A percentile compares a stretch with the other conserved stretches of the same genome.
Conservation (phyloP, 1,284 basidiomycete species). For the Gymnopus androsaceus region DNA sequence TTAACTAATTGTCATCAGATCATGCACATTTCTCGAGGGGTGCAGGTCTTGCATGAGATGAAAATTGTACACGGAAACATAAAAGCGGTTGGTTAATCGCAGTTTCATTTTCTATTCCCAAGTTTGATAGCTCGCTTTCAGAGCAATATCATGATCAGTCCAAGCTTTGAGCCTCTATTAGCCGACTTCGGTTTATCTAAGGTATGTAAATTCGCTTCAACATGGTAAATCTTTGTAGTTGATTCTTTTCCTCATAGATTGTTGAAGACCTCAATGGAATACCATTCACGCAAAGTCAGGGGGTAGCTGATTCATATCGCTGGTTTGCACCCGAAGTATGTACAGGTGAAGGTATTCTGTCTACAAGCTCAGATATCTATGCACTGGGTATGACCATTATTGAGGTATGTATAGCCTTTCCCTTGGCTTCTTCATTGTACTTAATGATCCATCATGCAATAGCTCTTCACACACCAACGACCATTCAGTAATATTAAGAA, state of each 20-base stretch:
- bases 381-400: constrained; percentile 46
- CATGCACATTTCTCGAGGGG: constrained; percentile 36
- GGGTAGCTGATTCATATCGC: constrained; percentile 46
- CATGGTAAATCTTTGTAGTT: no score
- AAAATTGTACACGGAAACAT: constrained; percentile 44
- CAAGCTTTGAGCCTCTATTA: constrained; percentile 47
- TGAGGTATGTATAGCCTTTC: constrained; percentile 36
- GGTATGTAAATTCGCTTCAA: constrained; percentile 30
- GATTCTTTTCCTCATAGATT: constrained; percentile 35
- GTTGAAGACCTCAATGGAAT: constrained; percentile 56
- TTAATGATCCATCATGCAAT: not conserved
- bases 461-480: constrained; percentile 20
- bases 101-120: not conserved
- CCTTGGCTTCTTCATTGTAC: not conserved
- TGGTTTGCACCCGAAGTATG: constrained; percentile 62
- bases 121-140: constrained; percentile 25
- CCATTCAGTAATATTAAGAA: constrained; percentile 20
- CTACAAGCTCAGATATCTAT: constrained; percentile 48
- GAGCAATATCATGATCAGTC: constrained; percentile 55
- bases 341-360: constrained; percentile 47
- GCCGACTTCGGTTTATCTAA: constrained; percentile 62
- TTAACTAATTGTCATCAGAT: constrained; percentile 29
- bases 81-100: constrained; percentile 36
- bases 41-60: constrained; percentile 41
- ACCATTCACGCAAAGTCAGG: constrained; percentile 54